Evolutionary conservation across 257 asterid genomes (phyloP), one percentile per base, ranked within the genome.

Genomic region (Jaltomata sinuosa): DNA sequence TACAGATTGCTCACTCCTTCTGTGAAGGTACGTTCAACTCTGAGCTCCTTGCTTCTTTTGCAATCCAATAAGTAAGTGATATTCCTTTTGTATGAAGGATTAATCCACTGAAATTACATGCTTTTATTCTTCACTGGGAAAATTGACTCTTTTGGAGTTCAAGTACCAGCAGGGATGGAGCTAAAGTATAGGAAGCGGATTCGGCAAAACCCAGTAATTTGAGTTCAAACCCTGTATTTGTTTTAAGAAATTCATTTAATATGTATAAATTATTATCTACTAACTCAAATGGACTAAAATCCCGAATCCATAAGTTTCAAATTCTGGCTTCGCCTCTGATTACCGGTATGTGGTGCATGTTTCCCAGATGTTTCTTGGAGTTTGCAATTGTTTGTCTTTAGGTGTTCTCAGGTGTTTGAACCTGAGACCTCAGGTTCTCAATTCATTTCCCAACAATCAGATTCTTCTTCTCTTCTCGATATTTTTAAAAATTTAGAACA

Each of bases 1-100:
- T 95, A 97, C 86, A 91, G 95, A 88, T 87, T 97, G 82, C 97
- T 95, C 74, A 97, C 98, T n/a, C 98, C 98, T 54, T 97, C 99
- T 54, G 97, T 95, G 71, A 97, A 97, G 97, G 99, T 97, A 92
- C 50, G 34, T 22, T 6, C 61, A 16, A 47, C 42, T 47, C 7
- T 77, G 45, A 77, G 11, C 45, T 16, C 81, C 45, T 49, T 27
- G 42, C 36, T 45, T 7, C 6, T 76, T 74, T 49, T 45, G 52
- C 19, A n/a, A 45, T 22, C 38, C 57, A 45, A 74, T 42, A 72
- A 38, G 79, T 27, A 71, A 11, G 53, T 40, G 18, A 72, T 22
- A 11, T 71, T 71, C 79, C 29, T 36, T 69, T 71, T 71, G 21
- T 71, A 38, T 71, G 32, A n/a, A 22, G 6, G 54, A n/a, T 21